Percentiles rank a stretch among this genome's conserved stretches.
phyloP scores from a whole-genome alignment of 805 yeast species.

The Yarrowia porcina region DNA sequence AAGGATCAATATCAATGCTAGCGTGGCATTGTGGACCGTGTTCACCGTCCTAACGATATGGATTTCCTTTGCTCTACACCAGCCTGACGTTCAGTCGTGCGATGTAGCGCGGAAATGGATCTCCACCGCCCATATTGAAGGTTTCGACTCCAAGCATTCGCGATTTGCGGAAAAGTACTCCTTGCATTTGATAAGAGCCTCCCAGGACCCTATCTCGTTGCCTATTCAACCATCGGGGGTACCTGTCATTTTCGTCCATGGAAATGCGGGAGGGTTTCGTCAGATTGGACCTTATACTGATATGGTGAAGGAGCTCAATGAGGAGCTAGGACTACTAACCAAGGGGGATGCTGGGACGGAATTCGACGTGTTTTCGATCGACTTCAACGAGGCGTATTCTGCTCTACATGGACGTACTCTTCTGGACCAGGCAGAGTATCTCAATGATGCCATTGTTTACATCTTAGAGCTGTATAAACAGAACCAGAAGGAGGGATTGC shows the following conservation, averaged over 20 bases:
- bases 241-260: constrained; percentile 92
- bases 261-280: constrained; percentile 91
- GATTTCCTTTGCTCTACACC: constrained; percentile 2
- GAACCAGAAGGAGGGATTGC: constrained; percentile 29
- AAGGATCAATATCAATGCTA: constrained; percentile 6
- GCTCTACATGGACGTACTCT: constrained; percentile 94
- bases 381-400: constrained; percentile 92
- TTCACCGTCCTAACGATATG: constrained; percentile 9
- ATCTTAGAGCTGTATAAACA: constrained; percentile 64
- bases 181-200: constrained; percentile 83
- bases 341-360: constrained; percentile 36
- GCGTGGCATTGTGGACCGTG: constrained; percentile 24
- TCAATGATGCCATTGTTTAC: constrained; percentile 80
- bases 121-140: constrained; percentile 30
- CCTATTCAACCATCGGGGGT: constrained; percentile 55
- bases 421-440: constrained; percentile 87
- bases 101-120: constrained; percentile 31
- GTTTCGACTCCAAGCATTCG: constrained; percentile 46
- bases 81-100: constrained; percentile 29
- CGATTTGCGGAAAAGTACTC: constrained; percentile 76
- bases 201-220: constrained; percentile 23
- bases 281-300: constrained; percentile 44
- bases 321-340: constrained; percentile 30
- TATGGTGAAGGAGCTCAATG: constrained; percentile 9
- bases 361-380: constrained; percentile 85